Evolutionary conservation across 164 flowering plant genomes (phyloP), one percentile per base, ranked within the genome.

Genomic region (Saururus chinensis): DNA sequence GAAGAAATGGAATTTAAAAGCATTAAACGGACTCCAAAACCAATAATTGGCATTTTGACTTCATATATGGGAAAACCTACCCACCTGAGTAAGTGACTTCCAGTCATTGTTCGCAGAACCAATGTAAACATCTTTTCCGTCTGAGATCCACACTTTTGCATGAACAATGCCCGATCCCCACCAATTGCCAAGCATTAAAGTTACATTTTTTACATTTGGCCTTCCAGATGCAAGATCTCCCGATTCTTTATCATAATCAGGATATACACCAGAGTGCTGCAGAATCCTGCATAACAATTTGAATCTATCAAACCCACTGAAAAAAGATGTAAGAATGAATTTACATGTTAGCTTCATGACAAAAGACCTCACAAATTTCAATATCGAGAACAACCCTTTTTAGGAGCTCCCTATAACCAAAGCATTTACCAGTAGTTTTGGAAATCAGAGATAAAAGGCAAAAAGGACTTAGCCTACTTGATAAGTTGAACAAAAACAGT

Each of bases 71-170:
- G 52, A 23, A 21, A 26, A 40, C 20, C 23, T 60, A 9, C 11
- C 17, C 74, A 89, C 96, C 89, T 92, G 98, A 66, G 98, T 84
- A 57, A 92, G 92, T 67, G 96, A 84, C 73, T 92, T 92, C 98
- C 98, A 92, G 76, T 89, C 96, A 78, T 92, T 89, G 77, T 92
- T 92, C 56, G 98, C 98, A 70, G 98, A 92, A 37, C 98, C 96
- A 65, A 92, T 87, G 62, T 89, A 92, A 19, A 87, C 73, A 61
- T 89, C 89, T 71, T 72, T 75, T 48, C 56, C 30, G 70, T 89
- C 95, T 30, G 95, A 86, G 68, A 92, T 87, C 96, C 98, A 92
- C 57, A 89, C 95, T 81, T 92, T 92, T 23, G 95, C 75, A 75
- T 92, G 98, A 49, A 92, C 89, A 30, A 92, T 80, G 53, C 98